Evolutionary conservation across 495 filamentous ascomycete genomes (phyloP).

Genomic region (Hypoxylon crocopeplum): DNA sequence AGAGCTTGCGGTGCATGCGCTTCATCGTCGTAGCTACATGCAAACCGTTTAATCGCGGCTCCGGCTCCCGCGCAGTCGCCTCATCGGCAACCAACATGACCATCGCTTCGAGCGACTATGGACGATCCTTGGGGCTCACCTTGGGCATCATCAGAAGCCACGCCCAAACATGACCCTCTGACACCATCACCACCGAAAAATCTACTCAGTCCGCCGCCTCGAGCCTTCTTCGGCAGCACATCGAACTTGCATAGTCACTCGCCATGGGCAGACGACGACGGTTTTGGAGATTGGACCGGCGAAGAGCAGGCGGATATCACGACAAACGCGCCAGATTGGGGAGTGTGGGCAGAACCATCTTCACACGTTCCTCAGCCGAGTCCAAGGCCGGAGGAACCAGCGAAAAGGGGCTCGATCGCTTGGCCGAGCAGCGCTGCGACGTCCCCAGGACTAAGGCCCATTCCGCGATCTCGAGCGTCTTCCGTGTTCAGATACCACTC

Average conservation of each 20-base stretch:
- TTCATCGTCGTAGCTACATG: conserved; percentile 6
- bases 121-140: conserved; percentile 66
- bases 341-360: conserved; percentile 43
- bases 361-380: conserved; percentile 43
- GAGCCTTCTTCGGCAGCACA: conserved; percentile 51
- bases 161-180: conserved; percentile 35
- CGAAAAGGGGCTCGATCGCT: conserved; percentile 46
- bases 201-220: conserved; percentile 53
- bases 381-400: conserved; percentile 37
- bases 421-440: conserved; percentile 48
- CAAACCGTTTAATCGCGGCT: background rate
- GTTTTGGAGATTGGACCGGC: conserved; percentile 50
- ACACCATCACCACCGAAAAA: conserved; percentile 43
- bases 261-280: conserved; percentile 56
- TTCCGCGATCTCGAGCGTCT: conserved; percentile 43
- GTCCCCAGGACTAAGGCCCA: conserved; percentile 35
- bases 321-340: conserved; percentile 45
- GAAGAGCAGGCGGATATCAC: conserved; percentile 32
- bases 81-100: conserved; percentile 32
- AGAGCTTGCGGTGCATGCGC: background rate
- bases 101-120: conserved; percentile 48
- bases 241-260: conserved; percentile 42
- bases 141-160: conserved; percentile 50
- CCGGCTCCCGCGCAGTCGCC: background rate
- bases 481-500: conserved; percentile 54